Evolutionary conservation across 2,329 filamentous ascomycete species (phyloP), one percentile per base, ranked within the genome.

Genomic region (Clonostachys byssicola): DNA sequence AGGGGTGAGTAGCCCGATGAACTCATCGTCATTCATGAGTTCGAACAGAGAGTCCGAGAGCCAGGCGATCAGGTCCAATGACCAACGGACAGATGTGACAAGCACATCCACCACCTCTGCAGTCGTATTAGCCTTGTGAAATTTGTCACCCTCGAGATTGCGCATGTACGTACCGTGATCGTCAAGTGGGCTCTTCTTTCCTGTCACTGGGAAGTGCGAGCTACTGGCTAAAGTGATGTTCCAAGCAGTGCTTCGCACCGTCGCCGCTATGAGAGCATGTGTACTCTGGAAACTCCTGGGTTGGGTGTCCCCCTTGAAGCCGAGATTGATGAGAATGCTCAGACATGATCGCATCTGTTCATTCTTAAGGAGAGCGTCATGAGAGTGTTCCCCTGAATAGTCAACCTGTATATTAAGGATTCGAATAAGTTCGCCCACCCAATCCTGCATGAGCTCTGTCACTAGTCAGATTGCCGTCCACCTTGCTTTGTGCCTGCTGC

Each of bases 11-110:
- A 79, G 69, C 39, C 67, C 65, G 56, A 74, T 71, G 52, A 82
- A 80, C 42, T 71, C 68, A 4, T 59, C 58, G 49, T 82, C 78
- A 44, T 75, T 72, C 44, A 77, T 68, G 12, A 85, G 71, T 39
- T 72, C 66, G 51, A 84, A 80, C 3, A 86, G 66, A 16, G 72
- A 72, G 55, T 85, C 80, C n/a, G 72, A 70, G 12, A 85, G 61
- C 79, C 81, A 86, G 3, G 77, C 72, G 42, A 86, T 64, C 13
- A 95, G 72, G 50, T 92, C 86, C 35, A 91, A 73, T 1, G 81
- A 81, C 92, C 92, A 96, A 59, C 80, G 85, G 5, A 87, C 81
- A 47, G 90, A 86, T 18, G 89, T 88, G 6, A 85, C 78, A 12
- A 95, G 71, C 41, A 85, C 80, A 39, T 84, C 80, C 3, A 92